Base-by-base conservation (phyloP, 352 stramenopile genomes). In the Globisporangium spinosum region DNA sequence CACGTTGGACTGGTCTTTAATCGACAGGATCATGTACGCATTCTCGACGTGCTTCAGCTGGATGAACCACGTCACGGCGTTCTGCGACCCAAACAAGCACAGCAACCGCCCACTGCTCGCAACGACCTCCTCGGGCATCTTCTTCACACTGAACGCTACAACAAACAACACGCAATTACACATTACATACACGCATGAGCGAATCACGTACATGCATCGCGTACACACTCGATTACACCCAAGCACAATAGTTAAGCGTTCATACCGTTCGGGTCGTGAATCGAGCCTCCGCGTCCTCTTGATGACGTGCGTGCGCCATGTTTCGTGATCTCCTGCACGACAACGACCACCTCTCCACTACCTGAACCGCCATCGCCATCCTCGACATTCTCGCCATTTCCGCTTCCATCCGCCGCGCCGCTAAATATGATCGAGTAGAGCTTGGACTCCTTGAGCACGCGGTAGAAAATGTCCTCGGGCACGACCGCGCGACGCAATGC, bases 51-150 rank as follows among this genome's bases (percentile, higher is more conserved):
- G 82, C 10, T 71, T 70, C 43, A 93, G 70, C 40, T 82, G 77
- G 60, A 93, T 82, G 59, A 93, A 93, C 76, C 82, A 90, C 69
- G 83, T 89, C 15, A 81, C 80, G 15, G 79, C 72, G 45, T 89
- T 82, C 20, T 75, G 69, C 3, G 73, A 74, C 5, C 80, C 79
- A 22, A 86, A 81, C 0, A 86, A 64, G 72, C 85, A 93, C 69
- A 86, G 70, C n/a, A 93, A 67, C 0, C 81, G 70, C 1, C 81
- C 82, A 25, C 70, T 79, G 51, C 76, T 89, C 29, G 77, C 82
- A 23, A 93, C 82, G 29, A 93, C 68, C 56, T 93, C 85, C 34
- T 93, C 80, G 3, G 85, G 82, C 82, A 93, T 91, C 72, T 93
- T 93, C 71, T 89, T 77, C 3, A 91, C 78, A 66, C 77, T 87